Evolutionary conservation across 75 land plant species (phyloP).

Genomic region (Cupressus sempervirens): DNA sequence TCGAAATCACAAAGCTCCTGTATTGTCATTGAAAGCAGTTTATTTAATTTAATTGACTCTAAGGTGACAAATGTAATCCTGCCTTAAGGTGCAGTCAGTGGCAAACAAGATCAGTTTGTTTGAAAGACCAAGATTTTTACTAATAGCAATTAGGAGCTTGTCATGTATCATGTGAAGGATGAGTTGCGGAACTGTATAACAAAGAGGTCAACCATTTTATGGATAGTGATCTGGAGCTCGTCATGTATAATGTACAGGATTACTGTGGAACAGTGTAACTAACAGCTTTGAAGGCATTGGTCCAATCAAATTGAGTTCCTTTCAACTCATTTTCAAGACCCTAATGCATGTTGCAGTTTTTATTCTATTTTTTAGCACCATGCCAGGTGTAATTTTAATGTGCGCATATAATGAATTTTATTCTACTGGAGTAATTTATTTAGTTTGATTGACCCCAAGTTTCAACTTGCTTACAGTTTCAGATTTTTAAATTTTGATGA

Average conservation of each 20-base stretch:
- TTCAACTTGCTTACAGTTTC: neutral
- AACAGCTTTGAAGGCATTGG: slow-evolving; percentile 7
- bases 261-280: neutral
- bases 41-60: neutral
- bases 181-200: neutral
- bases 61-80: neutral
- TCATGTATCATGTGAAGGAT: neutral
- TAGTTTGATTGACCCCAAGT: neutral
- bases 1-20: neutral
- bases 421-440: neutral
- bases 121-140: neutral
- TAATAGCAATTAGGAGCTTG: neutral
- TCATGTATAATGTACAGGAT: slow-evolving; percentile 2
- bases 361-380: neutral
- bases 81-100: neutral
- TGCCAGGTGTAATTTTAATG: neutral
- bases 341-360: neutral
- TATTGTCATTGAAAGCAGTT: neutral
- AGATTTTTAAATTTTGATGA: neutral
- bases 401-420: neutral
- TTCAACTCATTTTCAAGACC: slow-evolving; percentile 6
- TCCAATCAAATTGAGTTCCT: neutral
- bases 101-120: neutral
- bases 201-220: neutral
- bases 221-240: neutral